These are phyloP conservation scores for Alternaria arborescens DNA, from an alignment of 2,329 filamentous ascomycete genomes.

Conservation along the genomic window DNA sequence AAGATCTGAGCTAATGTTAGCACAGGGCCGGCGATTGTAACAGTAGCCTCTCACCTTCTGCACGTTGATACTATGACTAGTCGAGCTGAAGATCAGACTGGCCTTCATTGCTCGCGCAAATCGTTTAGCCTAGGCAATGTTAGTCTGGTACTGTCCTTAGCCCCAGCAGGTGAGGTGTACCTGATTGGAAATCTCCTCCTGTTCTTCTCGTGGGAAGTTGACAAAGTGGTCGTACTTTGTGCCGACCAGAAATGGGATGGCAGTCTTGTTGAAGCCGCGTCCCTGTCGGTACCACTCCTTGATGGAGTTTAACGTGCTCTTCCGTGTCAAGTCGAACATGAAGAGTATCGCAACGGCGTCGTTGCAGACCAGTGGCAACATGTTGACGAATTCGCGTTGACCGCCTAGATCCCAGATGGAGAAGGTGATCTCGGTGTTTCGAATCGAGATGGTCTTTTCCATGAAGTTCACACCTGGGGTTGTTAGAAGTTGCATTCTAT, in stretches of 20 bases:
- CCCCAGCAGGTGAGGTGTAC: slow-evolving; percentile 57
- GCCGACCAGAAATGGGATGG: slow-evolving; percentile 96
- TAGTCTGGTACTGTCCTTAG: slow-evolving; percentile 2
- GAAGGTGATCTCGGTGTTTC: slow-evolving; percentile 99
- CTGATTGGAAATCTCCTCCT: slow-evolving; percentile 98
- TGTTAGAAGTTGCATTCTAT: slow-evolving; percentile 23
- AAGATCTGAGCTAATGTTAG: slow-evolving; percentile 76
- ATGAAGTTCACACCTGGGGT: slow-evolving; percentile 93
- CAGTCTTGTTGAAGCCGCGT: slow-evolving; percentile 98
- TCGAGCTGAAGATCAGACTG: slow-evolving; percentile 97
- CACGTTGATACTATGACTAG: slow-evolving; percentile 98
- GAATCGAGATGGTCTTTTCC: slow-evolving; percentile 99
- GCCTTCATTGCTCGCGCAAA: slow-evolving; percentile 99
- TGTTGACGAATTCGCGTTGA: slow-evolving; percentile 99
- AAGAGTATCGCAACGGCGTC: slow-evolving; percentile 98
- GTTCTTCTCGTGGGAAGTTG: slow-evolving; percentile 95
- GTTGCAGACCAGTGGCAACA: slow-evolving; percentile 99
- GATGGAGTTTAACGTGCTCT: slow-evolving; percentile 98
- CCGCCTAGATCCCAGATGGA: slow-evolving; percentile 99
- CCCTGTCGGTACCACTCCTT: slow-evolving; percentile 99
- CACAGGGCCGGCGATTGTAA: background rate
- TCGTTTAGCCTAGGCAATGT: slow-evolving; percentile 74
- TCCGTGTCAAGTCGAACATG: slow-evolving; percentile 98
- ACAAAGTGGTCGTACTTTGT: slow-evolving; percentile 99
- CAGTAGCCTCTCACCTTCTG: slow-evolving; percentile 76